Percentiles rank a stretch among this genome's conserved stretches.
phyloP scores from a whole-genome alignment of 108 stramenopile species.

The Tribonema minus region DNA sequence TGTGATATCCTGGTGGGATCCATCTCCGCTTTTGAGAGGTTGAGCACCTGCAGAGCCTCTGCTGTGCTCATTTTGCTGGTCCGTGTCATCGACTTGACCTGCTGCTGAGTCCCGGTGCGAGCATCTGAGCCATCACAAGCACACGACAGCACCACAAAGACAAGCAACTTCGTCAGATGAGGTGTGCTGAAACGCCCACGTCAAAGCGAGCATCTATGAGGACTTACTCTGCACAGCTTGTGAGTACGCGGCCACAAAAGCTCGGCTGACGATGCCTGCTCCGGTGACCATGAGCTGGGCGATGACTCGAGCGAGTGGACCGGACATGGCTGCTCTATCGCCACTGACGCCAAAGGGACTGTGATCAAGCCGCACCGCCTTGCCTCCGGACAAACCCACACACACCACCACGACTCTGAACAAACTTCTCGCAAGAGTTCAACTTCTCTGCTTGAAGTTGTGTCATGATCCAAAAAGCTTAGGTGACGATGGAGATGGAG shows the following conservation, averaged over 20 bases:
- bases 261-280: constrained; percentile 50
- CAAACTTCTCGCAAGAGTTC: not conserved
- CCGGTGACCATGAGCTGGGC: constrained; percentile 54
- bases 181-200: no score
- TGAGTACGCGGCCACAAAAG: constrained; percentile 62
- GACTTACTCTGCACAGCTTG: constrained; percentile 59
- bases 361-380: no score
- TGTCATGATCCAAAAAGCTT: no score
- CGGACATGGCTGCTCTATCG: no score
- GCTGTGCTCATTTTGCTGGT: constrained; percentile 39
- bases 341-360: no score
- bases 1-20: constrained; percentile 8
- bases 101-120: constrained; percentile 35
- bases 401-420: not conserved
- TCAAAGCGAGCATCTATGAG: constrained; percentile 21
- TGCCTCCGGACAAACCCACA: not conserved
- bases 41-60: constrained; percentile 61
- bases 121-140: constrained; percentile 27
- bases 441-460: not conserved
- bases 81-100: constrained; percentile 49
- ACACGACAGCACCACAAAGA: not conserved
- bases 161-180: not conserved
- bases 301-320: constrained; percentile 47
- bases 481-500: no score
- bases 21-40: constrained; percentile 42